These are phyloP conservation scores for Exsudoporus floridanus DNA, from an alignment of 1,284 basidiomycete species.

Conservation along the genomic window DNA sequence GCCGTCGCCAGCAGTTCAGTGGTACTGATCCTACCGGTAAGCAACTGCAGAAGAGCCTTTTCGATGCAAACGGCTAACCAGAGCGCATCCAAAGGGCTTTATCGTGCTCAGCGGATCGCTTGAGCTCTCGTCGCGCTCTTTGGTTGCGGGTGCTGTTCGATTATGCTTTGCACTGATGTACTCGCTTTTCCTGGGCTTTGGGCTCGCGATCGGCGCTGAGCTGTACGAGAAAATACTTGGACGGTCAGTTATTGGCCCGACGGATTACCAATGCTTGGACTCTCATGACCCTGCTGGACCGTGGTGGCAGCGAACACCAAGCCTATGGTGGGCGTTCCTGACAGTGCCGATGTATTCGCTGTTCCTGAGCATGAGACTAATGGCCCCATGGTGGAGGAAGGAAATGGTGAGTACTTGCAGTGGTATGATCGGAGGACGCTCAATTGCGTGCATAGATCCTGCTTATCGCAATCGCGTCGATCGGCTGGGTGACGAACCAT, in stretches of 20 bases:
- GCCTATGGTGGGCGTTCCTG: slow-evolving; percentile 68
- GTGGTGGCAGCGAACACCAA: slow-evolving; percentile 62
- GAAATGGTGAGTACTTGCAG: slow-evolving; percentile 55
- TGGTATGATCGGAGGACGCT: background rate
- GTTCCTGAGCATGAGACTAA: slow-evolving; percentile 74
- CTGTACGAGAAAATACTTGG: slow-evolving; percentile 60
- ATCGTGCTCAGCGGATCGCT: slow-evolving; percentile 80
- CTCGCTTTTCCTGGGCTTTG: slow-evolving; percentile 80
- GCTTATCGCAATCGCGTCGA: slow-evolving; percentile 65
- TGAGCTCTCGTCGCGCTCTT: slow-evolving; percentile 77
- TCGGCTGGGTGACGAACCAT: slow-evolving; percentile 80
- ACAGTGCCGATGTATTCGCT: slow-evolving; percentile 79
- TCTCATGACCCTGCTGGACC: slow-evolving; percentile 54
- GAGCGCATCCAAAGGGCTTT: slow-evolving; percentile 54
- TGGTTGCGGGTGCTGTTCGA: slow-evolving; percentile 83
- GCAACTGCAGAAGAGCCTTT: slow-evolving; percentile 21
- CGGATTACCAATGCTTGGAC: slow-evolving; percentile 57
- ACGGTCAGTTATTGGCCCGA: slow-evolving; percentile 46
- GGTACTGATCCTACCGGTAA: slow-evolving; percentile 82
- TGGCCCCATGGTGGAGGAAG: slow-evolving; percentile 68
- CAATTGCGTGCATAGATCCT: slow-evolving; percentile 43
- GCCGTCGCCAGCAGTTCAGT: slow-evolving; percentile 83
- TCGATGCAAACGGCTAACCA: background rate
- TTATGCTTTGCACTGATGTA: slow-evolving; percentile 83
- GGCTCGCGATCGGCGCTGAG: slow-evolving; percentile 76